phyloP scores from a whole-genome alignment of 2,329 filamentous ascomycete genomes.

The Fusarium bactridioides region DNA sequence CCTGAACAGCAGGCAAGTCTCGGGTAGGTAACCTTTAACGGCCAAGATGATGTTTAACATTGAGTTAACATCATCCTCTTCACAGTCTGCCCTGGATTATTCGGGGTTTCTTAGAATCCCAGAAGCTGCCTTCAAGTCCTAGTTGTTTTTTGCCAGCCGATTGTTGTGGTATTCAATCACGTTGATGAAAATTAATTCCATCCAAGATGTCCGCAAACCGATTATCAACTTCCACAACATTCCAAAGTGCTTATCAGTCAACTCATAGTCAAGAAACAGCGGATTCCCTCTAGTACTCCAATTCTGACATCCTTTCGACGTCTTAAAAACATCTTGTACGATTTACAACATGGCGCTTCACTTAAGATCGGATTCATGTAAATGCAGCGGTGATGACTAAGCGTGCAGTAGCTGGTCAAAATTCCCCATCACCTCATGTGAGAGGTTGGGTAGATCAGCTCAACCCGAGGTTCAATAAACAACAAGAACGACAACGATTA shows the following conservation, averaged over 20 bases:
- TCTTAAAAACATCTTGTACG: neutral
- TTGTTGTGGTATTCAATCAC: neutral
- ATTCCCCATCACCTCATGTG: conserved; percentile 15
- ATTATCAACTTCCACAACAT: neutral
- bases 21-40: neutral
- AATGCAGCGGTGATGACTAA: conserved; percentile 23
- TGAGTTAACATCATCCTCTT: neutral
- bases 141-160: neutral
- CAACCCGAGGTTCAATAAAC: conserved; percentile 1
- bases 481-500: neutral
- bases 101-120: too few relatives aligned
- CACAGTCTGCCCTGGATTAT: too few relatives aligned
- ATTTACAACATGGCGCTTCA: neutral
- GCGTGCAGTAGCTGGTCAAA: conserved; percentile 11
- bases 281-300: fast-evolving
- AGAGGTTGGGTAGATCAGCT: conserved; percentile 9
- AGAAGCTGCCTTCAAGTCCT: neutral
- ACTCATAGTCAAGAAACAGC: too few relatives aligned
- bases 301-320: fast-evolving
- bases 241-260: neutral
- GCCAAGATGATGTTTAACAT: neutral
- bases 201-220: fast-evolving
- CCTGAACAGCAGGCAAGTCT: neutral
- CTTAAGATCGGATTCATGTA: neutral
- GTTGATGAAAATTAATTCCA: fast-evolving